Evolutionary conservation across 345 rosid genomes (phyloP).

Genomic region (Bruguiera parviflora): DNA sequence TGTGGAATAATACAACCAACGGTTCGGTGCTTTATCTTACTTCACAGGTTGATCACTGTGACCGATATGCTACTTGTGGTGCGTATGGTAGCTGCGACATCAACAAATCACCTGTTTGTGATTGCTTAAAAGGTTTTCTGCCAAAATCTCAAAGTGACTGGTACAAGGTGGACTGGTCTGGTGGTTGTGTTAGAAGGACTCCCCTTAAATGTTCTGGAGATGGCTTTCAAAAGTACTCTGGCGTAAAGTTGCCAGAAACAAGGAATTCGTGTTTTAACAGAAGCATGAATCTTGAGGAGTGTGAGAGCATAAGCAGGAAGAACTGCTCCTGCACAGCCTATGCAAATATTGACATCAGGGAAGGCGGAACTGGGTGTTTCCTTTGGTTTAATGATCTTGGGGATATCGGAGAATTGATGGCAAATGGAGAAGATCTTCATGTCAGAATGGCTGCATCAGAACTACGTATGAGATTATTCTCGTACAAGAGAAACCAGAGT

Average conservation of each 20-base stretch:
- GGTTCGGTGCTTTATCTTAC: background rate
- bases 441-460: too few relatives aligned
- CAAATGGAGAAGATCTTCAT: background rate
- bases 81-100: conserved; percentile 13
- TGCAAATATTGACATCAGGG: conserved; percentile 9
- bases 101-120: conserved; percentile 1
- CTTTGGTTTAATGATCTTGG: conserved; percentile 13
- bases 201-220: too few relatives aligned
- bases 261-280: too few relatives aligned
- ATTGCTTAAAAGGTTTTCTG: conserved; percentile 9
- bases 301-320: too few relatives aligned
- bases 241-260: too few relatives aligned
- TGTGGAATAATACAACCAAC: background rate
- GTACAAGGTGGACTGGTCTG: background rate
- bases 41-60: conserved; percentile 3
- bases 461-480: too few relatives aligned
- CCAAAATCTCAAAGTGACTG: background rate
- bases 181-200: too few relatives aligned
- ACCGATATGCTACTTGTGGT: background rate
- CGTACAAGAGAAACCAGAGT: too few relatives aligned
- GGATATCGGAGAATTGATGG: conserved; percentile 7
- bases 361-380: conserved; percentile 16
- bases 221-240: background rate
- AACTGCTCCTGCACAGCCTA: too few relatives aligned
- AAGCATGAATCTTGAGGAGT: too few relatives aligned